Evolutionary conservation across 768 basidiomycete species (phyloP), one percentile per base, ranked within the genome.

Genomic region (Botryobasidium botryosum): DNA sequence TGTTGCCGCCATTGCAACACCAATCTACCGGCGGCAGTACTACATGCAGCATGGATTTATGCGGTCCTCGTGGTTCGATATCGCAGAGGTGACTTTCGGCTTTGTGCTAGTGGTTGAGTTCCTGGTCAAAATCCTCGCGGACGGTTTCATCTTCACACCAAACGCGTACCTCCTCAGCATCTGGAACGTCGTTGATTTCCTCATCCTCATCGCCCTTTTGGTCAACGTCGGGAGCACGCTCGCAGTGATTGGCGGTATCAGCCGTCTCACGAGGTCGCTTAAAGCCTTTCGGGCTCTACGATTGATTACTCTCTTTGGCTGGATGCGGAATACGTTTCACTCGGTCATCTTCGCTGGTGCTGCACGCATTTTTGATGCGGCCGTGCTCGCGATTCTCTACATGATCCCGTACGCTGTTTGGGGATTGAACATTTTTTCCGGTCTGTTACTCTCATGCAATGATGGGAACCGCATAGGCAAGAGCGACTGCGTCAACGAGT

Each of bases 371-470:
- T 50, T 94, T 44, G 87, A 92, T 51, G 92, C 92, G 1, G 86
- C 80, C 3, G 61, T 92, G 39, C 74, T 96, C 13, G 86, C 91
- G 42, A 72, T 90, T 36, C 70, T 96, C 41, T 88, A 87, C 58
- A 80, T 88, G 74, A 83, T 88, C 52, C 85, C 85, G 0, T 88
- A 85, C 55, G 84, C 87, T 15, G 77, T 91, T 6, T 91, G 87
- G 87, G 88, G 90, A 7, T 71, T 85, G 40, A 94, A 88, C 55
- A 84, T 96, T 59, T 96, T 96, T 61, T 67, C 76, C 2, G 90
- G 87, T 13, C 62, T 75, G 47, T 76, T 88, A 66, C 88, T 79
- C 58, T 58, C 62, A 25, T 97, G 92, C 66, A 96, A 86, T 57
- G 87, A 96, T 53, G 56, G 45, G 18, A 61, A 52, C 40, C 32